Evolutionary conservation across 805 yeast genomes (phyloP), one percentile per base, ranked within the genome.

Genomic region (Maudiozyma pseudohumilis): DNA sequence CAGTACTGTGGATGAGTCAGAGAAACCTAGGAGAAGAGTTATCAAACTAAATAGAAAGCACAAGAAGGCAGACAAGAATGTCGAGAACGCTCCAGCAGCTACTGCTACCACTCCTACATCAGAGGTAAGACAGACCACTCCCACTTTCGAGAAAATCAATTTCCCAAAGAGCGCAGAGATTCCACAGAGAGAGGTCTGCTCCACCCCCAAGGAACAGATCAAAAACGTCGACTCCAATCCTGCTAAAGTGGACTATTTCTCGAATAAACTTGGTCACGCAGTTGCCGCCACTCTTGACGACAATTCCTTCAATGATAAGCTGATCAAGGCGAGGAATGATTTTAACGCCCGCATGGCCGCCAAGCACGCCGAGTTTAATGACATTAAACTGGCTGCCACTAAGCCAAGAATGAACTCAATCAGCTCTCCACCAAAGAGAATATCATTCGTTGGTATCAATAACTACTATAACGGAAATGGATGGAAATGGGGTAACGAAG

Each of bases 21-120:
- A 41, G 11, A 44, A 42, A 23, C 51, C 58, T n/a, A 53, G 52
- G 36, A 52, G 61, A 44, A 50, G 64, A 36, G 55, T 49, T 21
- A 48, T 60, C 4, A 53, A 41, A 27, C 31, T 55, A 22, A 46
- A 42, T 10, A 29, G 32, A 35, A 26, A 30, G 18, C 29, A 28
- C 8, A 20, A 32, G 17, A 28, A 23, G n/a, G 21, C 19, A 13
- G 21, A 23, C 27, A 13, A 21, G 16, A 23, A 13, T 16, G 10
- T 10, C 9, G 17, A n/a, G 21, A 18, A 6, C 6, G n/a, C n/a
- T n/a, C n/a, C n/a, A n/a, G n/a, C n/a, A n/a, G n/a, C n/a, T n/a
- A 13, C 8, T 6, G 8, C 25, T 11, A 11, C 11, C 25, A 23
- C 25, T 23, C 10, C 11, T 23, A 11, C n/a, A n/a, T n/a, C n/a